phyloP scores from a whole-genome alignment of 129 eudicot species.

The Tagetes patula region DNA sequence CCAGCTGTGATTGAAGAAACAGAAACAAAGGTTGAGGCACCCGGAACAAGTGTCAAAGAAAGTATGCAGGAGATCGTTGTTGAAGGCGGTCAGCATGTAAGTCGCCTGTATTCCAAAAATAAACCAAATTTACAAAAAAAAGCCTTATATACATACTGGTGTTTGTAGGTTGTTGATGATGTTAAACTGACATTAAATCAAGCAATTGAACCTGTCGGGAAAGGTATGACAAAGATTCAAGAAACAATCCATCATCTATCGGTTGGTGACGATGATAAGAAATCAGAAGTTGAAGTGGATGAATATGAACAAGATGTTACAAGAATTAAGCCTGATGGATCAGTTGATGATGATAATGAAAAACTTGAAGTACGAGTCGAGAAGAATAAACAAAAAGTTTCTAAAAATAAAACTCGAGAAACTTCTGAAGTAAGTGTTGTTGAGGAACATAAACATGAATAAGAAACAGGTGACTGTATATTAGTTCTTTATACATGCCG shows the following conservation, averaged over 20 bases:
- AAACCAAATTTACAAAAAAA: neutral
- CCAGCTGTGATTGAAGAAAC: conserved; percentile 53
- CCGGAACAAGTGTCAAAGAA: conserved; percentile 87
- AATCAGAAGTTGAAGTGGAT: conserved; percentile 57
- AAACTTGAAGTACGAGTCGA: conserved; percentile 52
- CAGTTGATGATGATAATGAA: conserved; percentile 35
- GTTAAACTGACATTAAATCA: conserved; percentile 85
- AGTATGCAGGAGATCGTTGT: conserved; percentile 92
- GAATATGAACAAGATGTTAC: conserved; percentile 50
- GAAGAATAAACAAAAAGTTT: conserved; percentile 46
- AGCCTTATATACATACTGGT: neutral
- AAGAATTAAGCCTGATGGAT: conserved; percentile 16
- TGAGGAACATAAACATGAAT: conserved; percentile 25
- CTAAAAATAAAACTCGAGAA: conserved; percentile 19
- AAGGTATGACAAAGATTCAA: conserved; percentile 89
- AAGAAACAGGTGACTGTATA: conserved; percentile 19
- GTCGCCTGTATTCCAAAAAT: conserved; percentile 2
- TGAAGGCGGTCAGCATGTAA: conserved; percentile 95
- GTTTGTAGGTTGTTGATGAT: conserved; percentile 77
- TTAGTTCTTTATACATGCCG: conserved; percentile 3
- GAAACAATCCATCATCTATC: conserved; percentile 72
- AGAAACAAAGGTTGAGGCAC: conserved; percentile 68
- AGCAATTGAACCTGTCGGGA: conserved; percentile 88
- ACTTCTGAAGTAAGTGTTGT: conserved; percentile 22
- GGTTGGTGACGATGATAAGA: conserved; percentile 46